These are phyloP conservation scores for Alnus rubra DNA, from an alignment of 306 rosid genomes.

Conservation along the genomic window DNA sequence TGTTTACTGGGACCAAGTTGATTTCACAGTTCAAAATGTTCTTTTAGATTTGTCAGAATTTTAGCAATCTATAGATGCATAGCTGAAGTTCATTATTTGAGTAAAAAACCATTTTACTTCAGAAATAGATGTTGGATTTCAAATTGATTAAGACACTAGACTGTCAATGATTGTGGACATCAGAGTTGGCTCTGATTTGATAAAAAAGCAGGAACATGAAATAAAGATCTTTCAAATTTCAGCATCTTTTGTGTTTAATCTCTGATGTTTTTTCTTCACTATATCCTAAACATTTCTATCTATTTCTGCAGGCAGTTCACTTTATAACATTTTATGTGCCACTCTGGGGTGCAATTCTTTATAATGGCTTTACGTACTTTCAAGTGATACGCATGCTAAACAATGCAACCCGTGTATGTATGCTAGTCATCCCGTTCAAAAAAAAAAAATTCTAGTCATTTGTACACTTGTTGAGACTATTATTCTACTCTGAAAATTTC, in stretches of 20 bases:
- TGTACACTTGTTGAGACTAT: conserved; percentile 28
- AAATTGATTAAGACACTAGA: not conserved
- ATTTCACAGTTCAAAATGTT: not conserved
- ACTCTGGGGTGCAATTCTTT: conserved; percentile 98
- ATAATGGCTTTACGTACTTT: conserved; percentile 84
- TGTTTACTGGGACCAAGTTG: not conserved
- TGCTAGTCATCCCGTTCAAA: conserved; percentile 16
- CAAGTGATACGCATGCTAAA: conserved; percentile 98
- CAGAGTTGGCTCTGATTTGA: not conserved
- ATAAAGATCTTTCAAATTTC: not conserved
- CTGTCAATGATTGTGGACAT: not conserved
- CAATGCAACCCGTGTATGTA: conserved; percentile 93
- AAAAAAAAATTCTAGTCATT: conserved; percentile 17
- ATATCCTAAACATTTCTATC: conserved; percentile 3
- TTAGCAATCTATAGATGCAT: not conserved
- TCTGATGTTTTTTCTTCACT: not conserved
- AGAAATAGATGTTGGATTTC: not conserved
- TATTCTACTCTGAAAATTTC: conserved; percentile 40
- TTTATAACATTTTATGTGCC: conserved; percentile 90
- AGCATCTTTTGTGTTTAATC: not conserved
- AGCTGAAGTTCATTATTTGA: not conserved
- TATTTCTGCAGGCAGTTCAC: conserved; percentile 78
- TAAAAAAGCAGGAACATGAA: not conserved
- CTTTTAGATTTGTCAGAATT: not conserved
- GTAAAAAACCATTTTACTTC: not conserved